Evolutionary conservation across 106 monocot species (phyloP).

Genomic region (Posidonia australis): DNA sequence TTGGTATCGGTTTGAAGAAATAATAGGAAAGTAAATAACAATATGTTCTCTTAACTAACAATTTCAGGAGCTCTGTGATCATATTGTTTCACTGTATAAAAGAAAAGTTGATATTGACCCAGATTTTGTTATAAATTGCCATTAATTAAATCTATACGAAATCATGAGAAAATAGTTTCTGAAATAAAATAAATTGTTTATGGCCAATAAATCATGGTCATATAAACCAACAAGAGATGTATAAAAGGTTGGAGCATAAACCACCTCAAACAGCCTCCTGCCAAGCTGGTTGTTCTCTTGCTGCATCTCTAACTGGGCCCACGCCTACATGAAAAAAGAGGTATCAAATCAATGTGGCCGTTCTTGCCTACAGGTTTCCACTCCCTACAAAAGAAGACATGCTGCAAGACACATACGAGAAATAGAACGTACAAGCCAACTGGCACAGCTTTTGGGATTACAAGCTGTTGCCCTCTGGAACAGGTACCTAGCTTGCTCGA

Average conservation of each 20-base stretch:
- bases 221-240: slow-evolving; percentile 1
- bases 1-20: no score
- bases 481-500: slow-evolving; percentile 73
- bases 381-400: not conserved
- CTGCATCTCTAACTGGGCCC: slow-evolving; percentile 94
- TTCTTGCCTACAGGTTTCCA: not conserved
- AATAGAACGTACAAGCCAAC: slow-evolving; percentile 84
- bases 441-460: slow-evolving; percentile 97
- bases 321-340: slow-evolving; percentile 48
- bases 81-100: no score
- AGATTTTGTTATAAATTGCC: no score
- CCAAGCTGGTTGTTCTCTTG: slow-evolving; percentile 57
- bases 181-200: no score
- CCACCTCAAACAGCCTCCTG: slow-evolving; percentile 81
- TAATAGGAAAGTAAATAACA: no score
- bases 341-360: not conserved
- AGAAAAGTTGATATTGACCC: no score
- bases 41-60: no score
- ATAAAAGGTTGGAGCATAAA: not conserved
- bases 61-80: no score
- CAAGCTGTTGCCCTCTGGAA: slow-evolving; percentile 71
- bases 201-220: not conserved
- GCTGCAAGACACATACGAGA: no score
- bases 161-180: no score
- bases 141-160: no score